Evolutionary conservation across 805 yeast genomes (phyloP).

Genomic region (Lipomyces spencermartinsiae): DNA sequence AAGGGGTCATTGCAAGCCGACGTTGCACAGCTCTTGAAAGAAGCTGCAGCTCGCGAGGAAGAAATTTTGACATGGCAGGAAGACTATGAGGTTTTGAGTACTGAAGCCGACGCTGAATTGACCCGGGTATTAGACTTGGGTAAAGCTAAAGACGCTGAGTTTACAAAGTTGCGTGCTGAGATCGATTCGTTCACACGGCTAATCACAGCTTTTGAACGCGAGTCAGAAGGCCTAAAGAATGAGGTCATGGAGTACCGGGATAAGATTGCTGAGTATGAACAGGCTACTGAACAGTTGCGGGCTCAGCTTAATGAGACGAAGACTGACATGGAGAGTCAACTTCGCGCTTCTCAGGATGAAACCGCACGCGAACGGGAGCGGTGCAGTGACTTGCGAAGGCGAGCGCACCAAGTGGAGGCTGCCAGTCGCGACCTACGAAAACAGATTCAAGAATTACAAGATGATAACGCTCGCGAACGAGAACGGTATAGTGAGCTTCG

Average conservation of each 20-base stretch:
- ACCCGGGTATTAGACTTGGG: constrained; percentile 27
- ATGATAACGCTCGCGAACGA: constrained; percentile 13
- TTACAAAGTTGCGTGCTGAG: constrained; percentile 22
- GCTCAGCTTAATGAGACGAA: constrained; percentile 6
- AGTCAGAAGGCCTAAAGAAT: constrained; percentile 21
- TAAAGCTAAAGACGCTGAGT: constrained; percentile 24
- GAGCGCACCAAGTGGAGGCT: constrained; percentile 14
- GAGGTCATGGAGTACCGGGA: constrained; percentile 15
- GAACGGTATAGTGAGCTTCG: background rate
- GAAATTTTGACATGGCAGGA: constrained; percentile 37
- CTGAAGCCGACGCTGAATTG: constrained; percentile 34
- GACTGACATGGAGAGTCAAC: constrained; percentile 10
- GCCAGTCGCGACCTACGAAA: constrained; percentile 6
- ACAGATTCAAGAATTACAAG: constrained; percentile 16
- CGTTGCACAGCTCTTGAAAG: constrained; percentile 21
- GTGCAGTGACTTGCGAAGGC: constrained; percentile 12
- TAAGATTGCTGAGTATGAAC: constrained; percentile 18
- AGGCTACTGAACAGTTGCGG: constrained; percentile 9
- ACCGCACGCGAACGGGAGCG: constrained; percentile 7
- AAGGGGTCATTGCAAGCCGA: constrained; percentile 25
- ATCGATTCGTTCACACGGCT: constrained; percentile 24
- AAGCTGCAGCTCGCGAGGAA: constrained; percentile 26
- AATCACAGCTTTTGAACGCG: constrained; percentile 28
- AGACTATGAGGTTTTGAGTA: constrained; percentile 32
- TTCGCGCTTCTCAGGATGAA: constrained; percentile 8